These are phyloP conservation scores for Nakaseomyces kungkrabaensis DNA, from an alignment of 1,139 yeast species.

Conservation along the genomic window DNA sequence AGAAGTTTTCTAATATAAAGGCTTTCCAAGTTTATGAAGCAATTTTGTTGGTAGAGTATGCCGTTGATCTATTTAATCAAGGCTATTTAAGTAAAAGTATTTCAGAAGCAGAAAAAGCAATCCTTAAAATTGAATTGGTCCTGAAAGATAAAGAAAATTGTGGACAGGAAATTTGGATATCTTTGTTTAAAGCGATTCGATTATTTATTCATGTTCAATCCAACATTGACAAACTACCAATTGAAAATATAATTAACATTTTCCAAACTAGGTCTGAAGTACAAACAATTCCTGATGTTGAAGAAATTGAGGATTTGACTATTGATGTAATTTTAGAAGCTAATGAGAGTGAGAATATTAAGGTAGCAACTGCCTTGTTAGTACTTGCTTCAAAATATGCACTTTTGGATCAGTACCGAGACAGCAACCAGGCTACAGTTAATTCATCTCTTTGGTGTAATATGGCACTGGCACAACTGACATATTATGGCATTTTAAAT, in stretches of 20 bases:
- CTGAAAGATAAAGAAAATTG: constrained; percentile 1
- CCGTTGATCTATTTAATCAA: constrained; percentile 41
- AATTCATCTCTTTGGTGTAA: constrained; percentile 58
- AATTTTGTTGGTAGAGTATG: constrained; percentile 47
- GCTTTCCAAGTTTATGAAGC: constrained; percentile 50
- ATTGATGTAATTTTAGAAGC: constrained; percentile 40
- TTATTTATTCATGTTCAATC: constrained; percentile 40
- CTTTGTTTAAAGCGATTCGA: constrained; percentile 39
- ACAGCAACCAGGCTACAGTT: constrained; percentile 35
- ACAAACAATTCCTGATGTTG: constrained; percentile 6
- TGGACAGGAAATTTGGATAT: constrained; percentile 45
- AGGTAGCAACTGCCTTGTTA: constrained; percentile 22
- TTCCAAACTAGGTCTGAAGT: constrained; percentile 17
- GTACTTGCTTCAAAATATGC: constrained; percentile 26
- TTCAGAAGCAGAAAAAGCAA: constrained; percentile 37
- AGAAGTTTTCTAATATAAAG: constrained; percentile 39
- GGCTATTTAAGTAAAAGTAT: constrained; percentile 65
- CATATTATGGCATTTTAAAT: constrained; percentile 36
- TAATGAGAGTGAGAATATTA: constrained; percentile 18
- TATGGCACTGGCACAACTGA: constrained; percentile 55
- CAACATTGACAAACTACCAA: constrained; percentile 36
- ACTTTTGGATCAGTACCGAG: constrained; percentile 10
- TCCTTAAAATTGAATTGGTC: constrained; percentile 24
- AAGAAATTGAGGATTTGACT: constrained; percentile 17
- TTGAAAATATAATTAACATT: constrained; percentile 33